A percentile compares a stretch with the other conserved stretches of the same genome.
phyloP scores from a whole-genome alignment of 192 early-diverging fungal genomes.

The Coemansia furcata region DNA sequence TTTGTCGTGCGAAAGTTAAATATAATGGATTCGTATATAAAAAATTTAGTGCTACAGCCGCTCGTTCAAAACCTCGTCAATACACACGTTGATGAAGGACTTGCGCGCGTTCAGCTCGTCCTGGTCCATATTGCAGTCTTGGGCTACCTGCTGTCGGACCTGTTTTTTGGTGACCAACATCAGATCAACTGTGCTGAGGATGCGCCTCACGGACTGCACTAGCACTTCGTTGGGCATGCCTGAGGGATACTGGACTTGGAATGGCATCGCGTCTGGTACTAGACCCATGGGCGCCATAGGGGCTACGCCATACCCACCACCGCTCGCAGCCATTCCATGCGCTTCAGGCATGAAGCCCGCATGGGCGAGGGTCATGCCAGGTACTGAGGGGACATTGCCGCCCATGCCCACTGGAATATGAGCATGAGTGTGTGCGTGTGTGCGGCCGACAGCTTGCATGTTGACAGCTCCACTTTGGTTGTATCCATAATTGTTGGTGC shows the following conservation, averaged over 20 bases:
- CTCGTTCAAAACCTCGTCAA: constrained; percentile 60
- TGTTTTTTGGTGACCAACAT: constrained; percentile 99
- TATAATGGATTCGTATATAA: background rate
- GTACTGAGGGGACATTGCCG: constrained; percentile 27
- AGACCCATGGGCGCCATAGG: constrained; percentile 5
- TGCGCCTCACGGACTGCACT: constrained; percentile 64
- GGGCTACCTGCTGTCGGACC: constrained; percentile 86
- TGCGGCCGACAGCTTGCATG: constrained; percentile 32
- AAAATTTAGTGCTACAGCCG: constrained; percentile 20
- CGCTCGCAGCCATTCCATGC: background rate
- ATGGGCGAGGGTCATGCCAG: constrained; percentile 20
- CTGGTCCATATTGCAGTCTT: constrained; percentile 69
- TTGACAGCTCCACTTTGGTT: constrained; percentile 33
- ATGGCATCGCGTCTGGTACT: constrained; percentile 6
- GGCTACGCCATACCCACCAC: constrained; percentile 5
- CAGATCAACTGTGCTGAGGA: constrained; percentile 87
- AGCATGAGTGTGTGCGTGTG: background rate
- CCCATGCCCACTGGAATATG: constrained; percentile 33
- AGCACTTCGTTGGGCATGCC: constrained; percentile 72
- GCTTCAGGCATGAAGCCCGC: constrained; percentile 18
- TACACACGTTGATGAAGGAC: constrained; percentile 85
- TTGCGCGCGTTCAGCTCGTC: constrained; percentile 80
- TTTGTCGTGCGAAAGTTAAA: no score
- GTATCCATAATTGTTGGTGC: constrained; percentile 47
- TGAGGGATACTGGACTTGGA: constrained; percentile 38